Evolutionary conservation across 2,329 filamentous ascomycete genomes (phyloP).

Genomic region (Orbilia quercus): DNA sequence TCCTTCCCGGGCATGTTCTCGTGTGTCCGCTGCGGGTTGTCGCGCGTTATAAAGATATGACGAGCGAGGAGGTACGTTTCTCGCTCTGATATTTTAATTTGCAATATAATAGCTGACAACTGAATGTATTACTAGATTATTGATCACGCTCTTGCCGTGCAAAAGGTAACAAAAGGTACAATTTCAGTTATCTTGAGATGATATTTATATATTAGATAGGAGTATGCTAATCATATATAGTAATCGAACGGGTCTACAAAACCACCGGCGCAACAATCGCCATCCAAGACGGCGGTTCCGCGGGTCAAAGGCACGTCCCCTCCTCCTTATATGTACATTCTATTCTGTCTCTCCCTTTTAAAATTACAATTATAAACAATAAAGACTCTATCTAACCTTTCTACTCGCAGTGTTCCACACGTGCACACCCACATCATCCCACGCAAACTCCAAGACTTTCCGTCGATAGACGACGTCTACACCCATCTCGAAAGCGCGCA

Average conservation of each 20-base stretch:
- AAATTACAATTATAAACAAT: constrained; percentile 12
- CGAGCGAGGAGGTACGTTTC: constrained; percentile 75
- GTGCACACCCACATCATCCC: constrained; percentile 94
- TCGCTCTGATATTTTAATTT: too few relatives aligned
- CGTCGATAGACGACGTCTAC: constrained; percentile 80
- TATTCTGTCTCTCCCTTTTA: background rate
- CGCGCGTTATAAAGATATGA: constrained; percentile 79
- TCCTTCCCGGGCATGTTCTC: constrained; percentile 92
- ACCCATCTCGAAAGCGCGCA: constrained; percentile 83
- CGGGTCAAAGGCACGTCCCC: constrained; percentile 77
- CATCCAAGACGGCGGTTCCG: constrained; percentile 89
- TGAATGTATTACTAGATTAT: constrained; percentile 61
- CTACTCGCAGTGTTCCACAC: constrained; percentile 73
- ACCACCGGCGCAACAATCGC: constrained; percentile 89
- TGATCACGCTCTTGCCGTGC: constrained; percentile 89
- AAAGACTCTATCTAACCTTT: constrained; percentile 1
- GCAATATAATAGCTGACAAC: too few relatives aligned
- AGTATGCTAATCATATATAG: constrained; percentile 12
- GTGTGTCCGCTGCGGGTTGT: constrained; percentile 79
- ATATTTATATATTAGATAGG: background rate
- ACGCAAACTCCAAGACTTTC: constrained; percentile 70
- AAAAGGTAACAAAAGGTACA: constrained; percentile 72
- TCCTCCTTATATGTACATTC: constrained; percentile 27
- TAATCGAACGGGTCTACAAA: constrained; percentile 67
- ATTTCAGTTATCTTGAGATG: constrained; percentile 61